phyloP scores from a whole-genome alignment of 768 basidiomycete species.

The Sarcomyxa edulis region DNA sequence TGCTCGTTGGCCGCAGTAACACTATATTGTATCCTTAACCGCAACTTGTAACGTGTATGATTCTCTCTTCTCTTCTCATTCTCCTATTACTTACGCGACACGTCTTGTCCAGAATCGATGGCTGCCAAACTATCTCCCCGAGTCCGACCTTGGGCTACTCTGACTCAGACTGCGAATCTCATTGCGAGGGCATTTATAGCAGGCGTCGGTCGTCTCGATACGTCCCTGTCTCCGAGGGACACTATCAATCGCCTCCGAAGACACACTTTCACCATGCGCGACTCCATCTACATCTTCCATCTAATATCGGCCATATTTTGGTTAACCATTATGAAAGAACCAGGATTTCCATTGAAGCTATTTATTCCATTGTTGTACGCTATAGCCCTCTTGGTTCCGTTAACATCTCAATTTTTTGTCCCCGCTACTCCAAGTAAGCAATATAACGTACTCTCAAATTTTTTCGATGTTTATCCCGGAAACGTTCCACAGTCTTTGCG shows the following conservation, averaged over 20 bases:
- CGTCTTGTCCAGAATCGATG: no score
- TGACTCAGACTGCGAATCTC: no score
- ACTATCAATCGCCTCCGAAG: slow-evolving; percentile 55
- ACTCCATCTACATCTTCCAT: slow-evolving; percentile 64
- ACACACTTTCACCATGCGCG: slow-evolving; percentile 50
- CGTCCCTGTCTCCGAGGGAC: slow-evolving; percentile 65
- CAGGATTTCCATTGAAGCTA: slow-evolving; percentile 70
- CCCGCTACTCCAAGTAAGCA: slow-evolving; percentile 91
- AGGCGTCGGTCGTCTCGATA: slow-evolving; percentile 67
- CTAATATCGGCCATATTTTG: slow-evolving; percentile 60
- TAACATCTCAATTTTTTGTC: slow-evolving; percentile 87
- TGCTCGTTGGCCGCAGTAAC: no score
- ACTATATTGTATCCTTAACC: no score
- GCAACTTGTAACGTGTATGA: no score
- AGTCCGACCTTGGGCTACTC: no score
- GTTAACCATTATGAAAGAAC: slow-evolving; percentile 66
- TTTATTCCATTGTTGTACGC: slow-evolving; percentile 69
- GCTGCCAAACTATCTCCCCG: no score
- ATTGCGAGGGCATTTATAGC: slow-evolving; percentile 61
- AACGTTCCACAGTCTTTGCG: slow-evolving; percentile 68
- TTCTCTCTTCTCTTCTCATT: no score
- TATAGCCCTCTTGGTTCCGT: slow-evolving; percentile 68
- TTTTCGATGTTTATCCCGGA: no score
- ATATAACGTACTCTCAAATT: no score
- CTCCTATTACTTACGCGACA: no score